Evolutionary conservation across 2,329 filamentous ascomycete genomes (phyloP).

Genomic region (Penicillium sclerotiorum): DNA sequence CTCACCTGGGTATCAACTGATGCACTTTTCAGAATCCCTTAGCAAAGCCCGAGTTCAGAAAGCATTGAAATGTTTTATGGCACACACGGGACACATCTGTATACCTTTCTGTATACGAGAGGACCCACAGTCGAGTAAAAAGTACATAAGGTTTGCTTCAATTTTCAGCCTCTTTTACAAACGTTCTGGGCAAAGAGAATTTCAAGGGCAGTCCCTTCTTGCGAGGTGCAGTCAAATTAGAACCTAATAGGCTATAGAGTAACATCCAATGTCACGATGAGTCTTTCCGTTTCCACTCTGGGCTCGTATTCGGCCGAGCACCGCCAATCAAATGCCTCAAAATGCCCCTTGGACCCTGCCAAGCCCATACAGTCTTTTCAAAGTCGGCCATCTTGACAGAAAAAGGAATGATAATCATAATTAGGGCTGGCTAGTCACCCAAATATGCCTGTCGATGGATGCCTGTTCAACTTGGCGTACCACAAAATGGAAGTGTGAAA

Average conservation of each 20-base stretch:
- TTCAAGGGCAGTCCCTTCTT: too few species aligned
- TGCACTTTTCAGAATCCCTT: too few species aligned
- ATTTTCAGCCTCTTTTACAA: too few species aligned
- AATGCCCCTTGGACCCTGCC: neutral
- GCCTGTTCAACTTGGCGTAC: neutral
- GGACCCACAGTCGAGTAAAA: too few species aligned
- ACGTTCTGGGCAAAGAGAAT: too few species aligned
- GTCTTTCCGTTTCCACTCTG: neutral
- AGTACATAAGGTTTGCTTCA: too few species aligned
- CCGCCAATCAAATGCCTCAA: neutral
- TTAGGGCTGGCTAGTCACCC: neutral
- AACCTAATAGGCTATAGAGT: neutral
- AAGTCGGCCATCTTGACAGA: neutral
- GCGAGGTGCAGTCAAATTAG: too few species aligned
- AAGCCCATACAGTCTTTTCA: neutral
- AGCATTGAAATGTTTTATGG: too few species aligned
- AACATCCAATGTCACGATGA: neutral
- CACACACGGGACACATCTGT: too few species aligned
- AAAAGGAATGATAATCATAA: neutral
- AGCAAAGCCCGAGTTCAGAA: too few species aligned
- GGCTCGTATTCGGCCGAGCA: neutral
- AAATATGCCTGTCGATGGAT: neutral
- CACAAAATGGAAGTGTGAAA: neutral
- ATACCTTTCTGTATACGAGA: too few species aligned
- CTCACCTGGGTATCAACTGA: too few species aligned